Evolutionary conservation across 176 grass and related monocot genomes (phyloP).

Genomic region (Oryza coarctata): DNA sequence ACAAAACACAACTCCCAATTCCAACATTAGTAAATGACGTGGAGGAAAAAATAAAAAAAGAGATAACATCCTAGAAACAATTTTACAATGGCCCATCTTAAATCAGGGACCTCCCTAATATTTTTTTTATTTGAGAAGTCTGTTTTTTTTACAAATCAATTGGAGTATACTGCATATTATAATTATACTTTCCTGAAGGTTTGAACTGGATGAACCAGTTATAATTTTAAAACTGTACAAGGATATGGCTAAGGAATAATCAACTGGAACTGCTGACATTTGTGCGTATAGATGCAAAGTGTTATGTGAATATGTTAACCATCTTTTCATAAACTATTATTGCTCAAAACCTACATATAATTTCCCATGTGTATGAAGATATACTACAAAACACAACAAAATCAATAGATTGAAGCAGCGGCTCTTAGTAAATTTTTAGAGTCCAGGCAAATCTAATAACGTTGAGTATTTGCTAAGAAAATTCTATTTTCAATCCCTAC

Average conservation of each 20-base stretch:
- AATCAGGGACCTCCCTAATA: not conserved
- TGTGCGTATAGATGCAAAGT: not conserved
- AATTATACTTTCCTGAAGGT: not conserved
- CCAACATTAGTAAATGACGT: not conserved
- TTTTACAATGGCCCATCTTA: not conserved
- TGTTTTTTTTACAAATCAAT: not conserved
- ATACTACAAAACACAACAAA: not conserved
- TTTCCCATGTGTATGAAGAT: not conserved
- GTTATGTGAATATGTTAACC: not conserved
- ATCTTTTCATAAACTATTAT: constrained; percentile 9
- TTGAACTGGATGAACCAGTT: not conserved
- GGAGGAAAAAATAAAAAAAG: not conserved
- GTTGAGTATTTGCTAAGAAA: too few species aligned
- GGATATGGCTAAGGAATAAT: not conserved
- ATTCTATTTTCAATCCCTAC: too few species aligned
- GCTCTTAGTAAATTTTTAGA: too few species aligned
- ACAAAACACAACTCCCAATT: not conserved
- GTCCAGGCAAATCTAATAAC: too few species aligned
- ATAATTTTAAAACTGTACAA: constrained; percentile 1
- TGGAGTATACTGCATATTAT: not conserved
- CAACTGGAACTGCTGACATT: not conserved
- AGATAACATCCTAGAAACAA: not conserved
- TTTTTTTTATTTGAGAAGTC: not conserved
- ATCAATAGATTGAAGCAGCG: not conserved
- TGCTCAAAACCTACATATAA: not conserved